Evolutionary conservation across 495 filamentous ascomycete genomes (phyloP), one percentile per base, ranked within the genome.

Genomic region (Tuber umbilicatum): DNA sequence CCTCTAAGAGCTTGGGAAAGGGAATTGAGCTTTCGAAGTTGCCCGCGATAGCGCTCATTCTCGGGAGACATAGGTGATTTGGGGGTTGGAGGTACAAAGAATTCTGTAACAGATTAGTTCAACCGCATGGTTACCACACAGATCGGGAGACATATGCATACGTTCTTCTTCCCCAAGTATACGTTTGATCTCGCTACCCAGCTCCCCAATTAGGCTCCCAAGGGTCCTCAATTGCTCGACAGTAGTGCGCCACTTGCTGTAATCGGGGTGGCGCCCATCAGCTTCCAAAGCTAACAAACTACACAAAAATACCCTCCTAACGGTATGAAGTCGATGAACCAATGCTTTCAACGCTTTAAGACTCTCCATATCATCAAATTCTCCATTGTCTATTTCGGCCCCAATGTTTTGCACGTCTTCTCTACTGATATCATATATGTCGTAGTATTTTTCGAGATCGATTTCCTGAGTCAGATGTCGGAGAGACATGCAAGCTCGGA

Each of bases 1-100:
- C 92, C 92, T 17, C 93, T 90, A 72, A 99, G 94, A 31, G 94
- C 94, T 76, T 94, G 92, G 1, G 93, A 96, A 38, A 99, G 87
- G 7, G 91, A 91, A 83, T 91, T 92, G 68, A 99, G 86, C 80
- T 94, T 93, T 75, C 92, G 89, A 69, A 97, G 89, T 82, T 97
- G 95, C 42, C 90, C 89, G 69, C 94, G 90, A 82, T 94, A 88
- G 64, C 90, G 88, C 75, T 97, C 94, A 70, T 90, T 90, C 31
- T 87, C 87, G 67, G 94, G 91, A 27, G 91, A 93, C 27, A 90
- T 83, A 0, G 93, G 91, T 39, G 76, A 64, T 31, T 89, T 83
- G 23, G 91, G 89, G 14, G 91, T 90, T 35, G 83, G 87, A 40
- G 90, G 89, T 41, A 88, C 86, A 71, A 84, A 82, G 73, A 88